Percentiles rank a stretch among this genome's conserved stretches.
Evolutionary conservation across 176 grass and related monocot species (phyloP).

Genomic region (Areca catechu): DNA sequence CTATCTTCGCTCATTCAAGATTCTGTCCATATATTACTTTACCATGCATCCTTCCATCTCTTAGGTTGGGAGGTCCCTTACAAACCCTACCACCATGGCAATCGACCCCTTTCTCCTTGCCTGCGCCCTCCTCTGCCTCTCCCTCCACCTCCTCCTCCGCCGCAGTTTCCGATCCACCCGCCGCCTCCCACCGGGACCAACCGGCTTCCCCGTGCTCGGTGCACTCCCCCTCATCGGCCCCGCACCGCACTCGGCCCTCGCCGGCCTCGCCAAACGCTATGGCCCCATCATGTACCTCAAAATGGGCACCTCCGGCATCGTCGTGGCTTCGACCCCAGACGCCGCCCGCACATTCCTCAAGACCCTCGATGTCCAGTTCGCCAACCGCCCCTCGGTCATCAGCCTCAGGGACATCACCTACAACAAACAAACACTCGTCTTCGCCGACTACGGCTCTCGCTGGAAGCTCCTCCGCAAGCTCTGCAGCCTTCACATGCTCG

Average conservation of each 20-base stretch:
- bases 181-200: not conserved
- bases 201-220: slow-evolving; percentile 6
- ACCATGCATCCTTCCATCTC: too few relatives aligned
- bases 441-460: not conserved
- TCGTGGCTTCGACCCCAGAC: slow-evolving; percentile 4
- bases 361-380: slow-evolving; percentile 7
- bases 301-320: not conserved
- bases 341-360: slow-evolving; percentile 14
- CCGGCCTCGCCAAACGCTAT: slow-evolving; percentile 3
- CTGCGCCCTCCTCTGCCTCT: too few relatives aligned
- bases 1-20: too few relatives aligned
- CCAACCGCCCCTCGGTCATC: slow-evolving; percentile 3
- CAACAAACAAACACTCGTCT: not conserved
- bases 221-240: slow-evolving; percentile 7
- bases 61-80: too few relatives aligned
- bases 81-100: too few relatives aligned
- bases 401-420: slow-evolving; percentile 2
- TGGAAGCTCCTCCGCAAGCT: slow-evolving; percentile 11
- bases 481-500: slow-evolving; percentile 16
- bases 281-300: slow-evolving; percentile 10
- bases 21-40: too few relatives aligned
- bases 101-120: too few relatives aligned
- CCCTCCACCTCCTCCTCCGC: too few relatives aligned
- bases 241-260: slow-evolving; percentile 2
- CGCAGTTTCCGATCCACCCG: too few relatives aligned